A percentile compares a stretch with the other conserved stretches of the same genome.
These are phyloP conservation scores for Ogataea pilisensis DNA, from an alignment of 805 yeast genomes.

Conservation along the genomic window DNA sequence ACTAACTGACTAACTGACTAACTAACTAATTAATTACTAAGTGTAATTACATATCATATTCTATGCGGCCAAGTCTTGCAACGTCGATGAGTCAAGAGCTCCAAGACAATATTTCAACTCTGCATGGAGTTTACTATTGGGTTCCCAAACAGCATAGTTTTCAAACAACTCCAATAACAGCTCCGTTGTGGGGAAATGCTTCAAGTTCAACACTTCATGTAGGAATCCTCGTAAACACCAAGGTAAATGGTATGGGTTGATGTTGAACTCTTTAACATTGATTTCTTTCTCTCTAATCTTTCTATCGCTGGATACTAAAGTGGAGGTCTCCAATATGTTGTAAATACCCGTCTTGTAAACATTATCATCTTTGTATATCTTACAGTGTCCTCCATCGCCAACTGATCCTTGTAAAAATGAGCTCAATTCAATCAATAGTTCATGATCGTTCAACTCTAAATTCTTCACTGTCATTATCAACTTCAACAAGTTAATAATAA, in stretches of 20 bases:
- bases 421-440: constrained; percentile 56
- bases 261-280: constrained; percentile 48
- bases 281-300: constrained; percentile 31
- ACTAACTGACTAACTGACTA: neutral
- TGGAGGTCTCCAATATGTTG: constrained; percentile 72
- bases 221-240: constrained; percentile 89
- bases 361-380: constrained; percentile 46
- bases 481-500: constrained; percentile 34
- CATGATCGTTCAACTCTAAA: constrained; percentile 28
- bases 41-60: neutral
- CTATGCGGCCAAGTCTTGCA: constrained; percentile 7
- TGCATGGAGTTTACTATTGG: constrained; percentile 70
- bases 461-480: constrained; percentile 24
- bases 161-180: constrained; percentile 41
- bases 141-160: constrained; percentile 77
- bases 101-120: constrained; percentile 63
- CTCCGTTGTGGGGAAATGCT: constrained; percentile 48
- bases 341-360: constrained; percentile 76
- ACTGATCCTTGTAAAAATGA: constrained; percentile 67
- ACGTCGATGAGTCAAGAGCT: constrained; percentile 20
- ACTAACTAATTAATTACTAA: neutral
- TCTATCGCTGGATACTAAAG: constrained; percentile 37
- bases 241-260: constrained; percentile 83
- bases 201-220: constrained; percentile 48
- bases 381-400: constrained; percentile 80